Evolutionary conservation across 2,329 filamentous ascomycete genomes (phyloP).

Genomic region (Corniculantispora saksenae): DNA sequence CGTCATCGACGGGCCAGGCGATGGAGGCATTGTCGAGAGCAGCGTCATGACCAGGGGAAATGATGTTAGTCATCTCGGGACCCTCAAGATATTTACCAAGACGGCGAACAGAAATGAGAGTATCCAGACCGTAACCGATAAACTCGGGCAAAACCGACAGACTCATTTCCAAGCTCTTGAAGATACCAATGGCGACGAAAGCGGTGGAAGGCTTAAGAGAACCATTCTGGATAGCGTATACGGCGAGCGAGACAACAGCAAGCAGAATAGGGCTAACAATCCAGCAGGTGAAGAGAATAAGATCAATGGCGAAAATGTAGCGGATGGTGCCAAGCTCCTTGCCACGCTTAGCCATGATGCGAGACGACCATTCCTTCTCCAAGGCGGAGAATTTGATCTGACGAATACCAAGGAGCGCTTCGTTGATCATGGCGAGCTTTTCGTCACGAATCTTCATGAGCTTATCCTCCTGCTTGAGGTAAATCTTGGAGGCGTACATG

Average conservation of each 20-base stretch:
- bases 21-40: conserved; percentile 68
- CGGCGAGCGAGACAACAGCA: conserved; percentile 68
- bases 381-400: conserved; percentile 84
- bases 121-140: conserved; percentile 69
- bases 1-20: conserved; percentile 71
- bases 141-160: conserved; percentile 73
- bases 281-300: conserved; percentile 66
- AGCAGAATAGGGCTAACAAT: conserved; percentile 73
- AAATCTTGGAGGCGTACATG: conserved; percentile 64
- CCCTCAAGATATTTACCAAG: conserved; percentile 71
- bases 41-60: conserved; percentile 59
- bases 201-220: conserved; percentile 70
- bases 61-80: conserved; percentile 61
- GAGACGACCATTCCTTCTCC: conserved; percentile 72
- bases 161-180: conserved; percentile 71
- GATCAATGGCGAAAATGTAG: conserved; percentile 65
- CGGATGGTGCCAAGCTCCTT: conserved; percentile 68
- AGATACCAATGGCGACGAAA: conserved; percentile 76
- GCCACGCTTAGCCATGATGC: conserved; percentile 63
- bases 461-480: conserved; percentile 64
- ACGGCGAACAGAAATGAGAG: conserved; percentile 69
- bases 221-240: conserved; percentile 66
- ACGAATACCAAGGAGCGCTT: conserved; percentile 75
- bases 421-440: conserved; percentile 74
- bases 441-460: conserved; percentile 76